Evolutionary conservation across 169 alveolate species (phyloP), one percentile per base, ranked within the genome.

Genomic region (Eimeria nieschulzi): DNA sequence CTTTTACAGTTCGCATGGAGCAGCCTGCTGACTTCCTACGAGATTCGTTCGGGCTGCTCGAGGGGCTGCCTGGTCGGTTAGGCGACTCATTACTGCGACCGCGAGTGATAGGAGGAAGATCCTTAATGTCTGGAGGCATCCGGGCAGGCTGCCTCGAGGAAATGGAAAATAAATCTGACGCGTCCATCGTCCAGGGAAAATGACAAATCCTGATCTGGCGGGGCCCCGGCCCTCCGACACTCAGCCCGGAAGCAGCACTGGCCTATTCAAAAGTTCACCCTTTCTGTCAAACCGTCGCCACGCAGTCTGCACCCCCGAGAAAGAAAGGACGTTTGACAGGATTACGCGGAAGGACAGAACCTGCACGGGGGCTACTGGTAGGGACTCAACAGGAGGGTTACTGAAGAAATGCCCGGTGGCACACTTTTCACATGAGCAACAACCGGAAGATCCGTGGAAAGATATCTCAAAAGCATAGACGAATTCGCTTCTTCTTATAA

Each of bases 131-230:
- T 25, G 90, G 90, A 19, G 90, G 90, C 90, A 82, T 82, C 59
- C 90, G 90, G 66, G 90, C 90, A 19, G 90, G 90, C 78, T 82
- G 90, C 90, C 90, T 59, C 78, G 90, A 82, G 39, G 90, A 82
- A 39, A 82, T 82, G 78, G 90, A 82, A 33, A 82, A 82, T 54
- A 82, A 63, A 61, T 82, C 90, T 61, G 90, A 82, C 56, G 90
- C 78, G 78, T 82, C 90, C 90, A 82, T 82, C 71, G 90, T 63
- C 75, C 68, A 25, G 33, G 39, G 55, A 33, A 33, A 33, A 33
- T 33, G 46, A 3, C 9, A 19, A 59, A 5, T 15, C 68, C 5
- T 59, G 9, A 59, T 59, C 2, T 33, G 23, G 90, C n/a, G 78
- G 78, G 71, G 76, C 54, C 53, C 90, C 61, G 90, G 59, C 33